Percentiles rank a stretch among this genome's conserved stretches.
Evolutionary conservation across 345 rosid genomes (phyloP).

Genomic region (Camelina hispida): DNA sequence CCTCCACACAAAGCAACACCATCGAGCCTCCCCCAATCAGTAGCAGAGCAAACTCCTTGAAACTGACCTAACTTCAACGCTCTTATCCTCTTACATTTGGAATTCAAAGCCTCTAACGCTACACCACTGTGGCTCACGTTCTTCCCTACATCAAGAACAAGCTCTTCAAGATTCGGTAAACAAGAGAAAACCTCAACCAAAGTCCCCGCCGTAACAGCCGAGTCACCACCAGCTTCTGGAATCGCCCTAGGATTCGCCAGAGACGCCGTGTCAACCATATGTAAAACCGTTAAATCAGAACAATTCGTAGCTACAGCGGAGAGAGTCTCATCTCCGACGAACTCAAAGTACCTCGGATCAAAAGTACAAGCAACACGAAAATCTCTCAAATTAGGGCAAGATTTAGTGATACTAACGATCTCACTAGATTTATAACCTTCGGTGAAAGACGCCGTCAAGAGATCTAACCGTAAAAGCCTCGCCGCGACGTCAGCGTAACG

Average conservation of each 20-base stretch:
- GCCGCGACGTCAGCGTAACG: conserved; percentile 52
- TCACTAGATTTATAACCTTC: conserved; percentile 84
- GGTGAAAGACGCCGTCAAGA: conserved; percentile 64
- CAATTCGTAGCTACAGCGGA: conserved; percentile 64
- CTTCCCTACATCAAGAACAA: conserved; percentile 68
- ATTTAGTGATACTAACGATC: conserved; percentile 57
- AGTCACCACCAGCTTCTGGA: conserved; percentile 70
- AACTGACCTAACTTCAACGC: conserved; percentile 69
- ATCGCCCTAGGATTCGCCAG: conserved; percentile 51
- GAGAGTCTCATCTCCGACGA: conserved; percentile 75
- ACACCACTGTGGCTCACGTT: conserved; percentile 66
- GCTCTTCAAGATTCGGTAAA: conserved; percentile 63
- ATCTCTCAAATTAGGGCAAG: conserved; percentile 63
- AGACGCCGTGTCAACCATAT: conserved; percentile 65
- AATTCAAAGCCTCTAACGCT: conserved; percentile 61
- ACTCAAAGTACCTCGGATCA: conserved; percentile 77
- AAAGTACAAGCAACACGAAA: conserved; percentile 75
- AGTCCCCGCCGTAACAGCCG: conserved; percentile 52
- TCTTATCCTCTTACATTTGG: conserved; percentile 61
- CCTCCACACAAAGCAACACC: conserved; percentile 78
- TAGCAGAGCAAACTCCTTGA: conserved; percentile 68
- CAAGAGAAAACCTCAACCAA: conserved; percentile 58
- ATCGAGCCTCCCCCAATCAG: conserved; percentile 64
- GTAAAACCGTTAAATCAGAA: conserved; percentile 62
- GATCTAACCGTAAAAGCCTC: conserved; percentile 59